Percentiles rank a stretch among this genome's conserved stretches.
Conservation (phyloP, 176 grass and related monocot genomes). For the Lolium multiflorum region DNA sequence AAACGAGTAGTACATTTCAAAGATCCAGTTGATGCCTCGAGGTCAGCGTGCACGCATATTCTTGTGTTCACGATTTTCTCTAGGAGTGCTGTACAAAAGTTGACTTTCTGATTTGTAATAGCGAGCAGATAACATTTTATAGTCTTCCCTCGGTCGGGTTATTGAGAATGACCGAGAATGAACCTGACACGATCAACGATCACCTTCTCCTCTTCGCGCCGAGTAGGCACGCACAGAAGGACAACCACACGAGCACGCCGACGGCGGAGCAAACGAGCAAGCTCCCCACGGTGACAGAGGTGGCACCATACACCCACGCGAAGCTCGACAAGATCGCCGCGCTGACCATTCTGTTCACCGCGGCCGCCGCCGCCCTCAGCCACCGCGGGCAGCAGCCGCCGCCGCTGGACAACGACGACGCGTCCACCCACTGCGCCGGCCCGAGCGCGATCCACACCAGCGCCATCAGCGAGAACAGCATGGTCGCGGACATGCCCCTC, state of each 20-base stretch:
- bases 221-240: background rate
- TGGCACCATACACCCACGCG: conserved; percentile 19
- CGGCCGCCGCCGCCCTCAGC: background rate
- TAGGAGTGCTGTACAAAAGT: too few relatives aligned
- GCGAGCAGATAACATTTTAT: too few relatives aligned
- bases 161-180: background rate
- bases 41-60: too few relatives aligned
- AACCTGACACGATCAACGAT: background rate
- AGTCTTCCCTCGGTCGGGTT: too few relatives aligned
- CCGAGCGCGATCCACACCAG: conserved; percentile 50
- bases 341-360: conserved; percentile 4
- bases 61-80: too few relatives aligned
- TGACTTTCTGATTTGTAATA: too few relatives aligned
- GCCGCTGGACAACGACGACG: background rate
- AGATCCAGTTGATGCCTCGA: too few relatives aligned
- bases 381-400: conserved; percentile 17
- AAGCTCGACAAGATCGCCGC: conserved; percentile 33
- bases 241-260: conserved; percentile 31
- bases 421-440: conserved; percentile 42
- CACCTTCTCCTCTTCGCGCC: background rate
- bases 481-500: conserved; percentile 49
- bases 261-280: conserved; percentile 21
- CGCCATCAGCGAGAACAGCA: conserved; percentile 46
- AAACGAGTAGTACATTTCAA: too few relatives aligned
- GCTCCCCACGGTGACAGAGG: background rate